Evolutionary conservation across 805 yeast genomes (phyloP), one percentile per base, ranked within the genome.

Genomic region (Candida wancherniae): DNA sequence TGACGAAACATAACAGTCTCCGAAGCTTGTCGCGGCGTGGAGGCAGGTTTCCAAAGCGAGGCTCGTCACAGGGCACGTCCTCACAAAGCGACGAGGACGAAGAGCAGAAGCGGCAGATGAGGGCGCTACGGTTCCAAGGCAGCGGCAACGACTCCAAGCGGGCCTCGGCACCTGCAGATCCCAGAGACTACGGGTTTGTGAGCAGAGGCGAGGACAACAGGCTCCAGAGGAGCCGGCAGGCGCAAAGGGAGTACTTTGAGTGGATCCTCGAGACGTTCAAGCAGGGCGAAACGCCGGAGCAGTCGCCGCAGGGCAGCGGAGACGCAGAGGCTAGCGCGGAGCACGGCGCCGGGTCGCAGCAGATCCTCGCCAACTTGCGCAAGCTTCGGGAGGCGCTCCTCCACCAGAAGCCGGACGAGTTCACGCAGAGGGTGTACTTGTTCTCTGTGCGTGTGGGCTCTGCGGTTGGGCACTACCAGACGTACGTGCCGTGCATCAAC

Each of bases 191-290:
- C 39, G 83, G 84, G 0, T 57, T 75, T 29, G 52, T 77, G 6
- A 79, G 84, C 40, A 57, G 85, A 34, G 84, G 84, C 1, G 78
- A 71, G 25, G 77, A 71, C 33, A 49, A 48, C 30, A 48, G 71
- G 22, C 57, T 80, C 24, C 77, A 69, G 43, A 45, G 53, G 4
- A 69, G 70, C 43, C 59, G 58, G 3, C 29, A 34, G 4, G 71
- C 67, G 7, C 56, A 84, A 42, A 47, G 42, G 5, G 51, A 50
- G 17, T 65, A 62, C 30, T 71, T 70, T 43, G 42, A 50, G 2
- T 40, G 52, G 21, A 66, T 77, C 3, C 48, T 63, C 13, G 34
- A 29, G 27, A 28, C 39, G 12, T 40, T 38, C 28, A 28, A 19
- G n/a, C 31, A 29, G 13, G 25, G 23, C 12, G 32, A 31, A 9